phyloP scores from a whole-genome alignment of 2,329 filamentous ascomycete genomes.

The Penicillium polonicum region DNA sequence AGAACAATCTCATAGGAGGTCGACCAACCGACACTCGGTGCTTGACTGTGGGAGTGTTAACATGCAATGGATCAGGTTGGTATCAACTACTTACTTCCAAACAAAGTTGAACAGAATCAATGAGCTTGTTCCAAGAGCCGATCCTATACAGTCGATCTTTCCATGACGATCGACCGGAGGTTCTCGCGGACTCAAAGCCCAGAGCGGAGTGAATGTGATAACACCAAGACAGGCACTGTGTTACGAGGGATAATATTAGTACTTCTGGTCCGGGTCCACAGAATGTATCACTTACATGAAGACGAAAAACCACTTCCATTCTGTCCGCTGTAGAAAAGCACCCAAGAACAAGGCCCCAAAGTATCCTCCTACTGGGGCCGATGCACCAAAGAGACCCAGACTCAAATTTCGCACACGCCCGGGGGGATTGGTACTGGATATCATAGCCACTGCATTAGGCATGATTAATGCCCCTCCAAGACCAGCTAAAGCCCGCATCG shows the following conservation, averaged over 20 bases:
- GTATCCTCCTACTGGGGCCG: slow-evolving; percentile 49
- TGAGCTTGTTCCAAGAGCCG: slow-evolving; percentile 39
- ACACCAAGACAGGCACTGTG: slow-evolving; percentile 26
- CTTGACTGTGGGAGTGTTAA: slow-evolving; percentile 32
- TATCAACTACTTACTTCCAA: slow-evolving; percentile 47
- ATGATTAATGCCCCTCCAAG: slow-evolving; percentile 54
- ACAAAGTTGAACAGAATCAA: slow-evolving; percentile 53
- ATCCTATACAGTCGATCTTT: slow-evolving; percentile 44
- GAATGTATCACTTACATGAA: slow-evolving; percentile 31
- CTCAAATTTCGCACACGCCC: slow-evolving; percentile 48
- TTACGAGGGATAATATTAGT: not conserved
- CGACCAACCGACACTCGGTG: slow-evolving; percentile 49
- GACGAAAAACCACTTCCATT: slow-evolving; percentile 47
- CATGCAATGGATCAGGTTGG: not conserved
- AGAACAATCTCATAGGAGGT: slow-evolving; percentile 44
- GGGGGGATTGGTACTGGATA: slow-evolving; percentile 50
- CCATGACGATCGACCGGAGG: slow-evolving; percentile 38
- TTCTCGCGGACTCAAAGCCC: slow-evolving; percentile 30
- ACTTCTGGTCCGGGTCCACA: too few relatives aligned
- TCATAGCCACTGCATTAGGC: slow-evolving; percentile 54
- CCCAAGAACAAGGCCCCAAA: slow-evolving; percentile 45
- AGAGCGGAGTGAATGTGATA: slow-evolving; percentile 25
- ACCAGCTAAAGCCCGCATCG: slow-evolving; percentile 49
- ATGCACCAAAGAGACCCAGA: slow-evolving; percentile 50
- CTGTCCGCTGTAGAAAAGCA: slow-evolving; percentile 36